These are phyloP conservation scores for Leccinum griseonigrum DNA, from an alignment of 1,284 basidiomycete species.

Conservation along the genomic window DNA sequence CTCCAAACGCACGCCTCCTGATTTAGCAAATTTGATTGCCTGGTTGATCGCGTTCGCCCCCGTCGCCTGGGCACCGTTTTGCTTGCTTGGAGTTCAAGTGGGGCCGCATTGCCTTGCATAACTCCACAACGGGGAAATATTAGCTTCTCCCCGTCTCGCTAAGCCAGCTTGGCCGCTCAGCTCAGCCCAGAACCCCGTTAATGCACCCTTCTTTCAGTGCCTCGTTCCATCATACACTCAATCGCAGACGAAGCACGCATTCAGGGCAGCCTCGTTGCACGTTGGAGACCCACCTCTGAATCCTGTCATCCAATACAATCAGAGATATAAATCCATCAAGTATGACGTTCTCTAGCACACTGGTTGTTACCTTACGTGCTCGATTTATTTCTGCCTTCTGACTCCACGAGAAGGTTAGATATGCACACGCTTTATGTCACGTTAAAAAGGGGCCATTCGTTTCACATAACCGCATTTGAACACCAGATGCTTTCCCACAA, in stretches of 20 bases:
- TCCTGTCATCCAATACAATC: not conserved
- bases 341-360: not conserved
- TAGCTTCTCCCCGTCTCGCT: not conserved
- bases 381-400: not conserved
- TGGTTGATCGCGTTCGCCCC: constrained; percentile 10
- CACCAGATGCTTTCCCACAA: not conserved
- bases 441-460: constrained; percentile 3
- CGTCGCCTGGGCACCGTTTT: constrained; percentile 20
- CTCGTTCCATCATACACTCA: constrained; percentile 9
- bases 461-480: constrained; percentile 9
- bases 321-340: not conserved
- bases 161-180: not conserved
- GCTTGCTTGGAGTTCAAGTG: constrained; percentile 11
- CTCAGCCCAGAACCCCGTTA: constrained; percentile 6
- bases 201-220: not conserved
- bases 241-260: not conserved
- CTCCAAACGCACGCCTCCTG: constrained; percentile 22
- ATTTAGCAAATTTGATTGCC: constrained; percentile 13
- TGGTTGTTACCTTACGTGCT: constrained; percentile 16
- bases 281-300: constrained; percentile 1
- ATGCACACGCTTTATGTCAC: not conserved
- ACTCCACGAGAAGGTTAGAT: not conserved
- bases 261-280: not conserved
- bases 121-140: not conserved
- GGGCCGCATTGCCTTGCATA: constrained; percentile 16